phyloP scores from a whole-genome alignment of 352 stramenopile species.

The Globisporangium sylvaticum region DNA sequence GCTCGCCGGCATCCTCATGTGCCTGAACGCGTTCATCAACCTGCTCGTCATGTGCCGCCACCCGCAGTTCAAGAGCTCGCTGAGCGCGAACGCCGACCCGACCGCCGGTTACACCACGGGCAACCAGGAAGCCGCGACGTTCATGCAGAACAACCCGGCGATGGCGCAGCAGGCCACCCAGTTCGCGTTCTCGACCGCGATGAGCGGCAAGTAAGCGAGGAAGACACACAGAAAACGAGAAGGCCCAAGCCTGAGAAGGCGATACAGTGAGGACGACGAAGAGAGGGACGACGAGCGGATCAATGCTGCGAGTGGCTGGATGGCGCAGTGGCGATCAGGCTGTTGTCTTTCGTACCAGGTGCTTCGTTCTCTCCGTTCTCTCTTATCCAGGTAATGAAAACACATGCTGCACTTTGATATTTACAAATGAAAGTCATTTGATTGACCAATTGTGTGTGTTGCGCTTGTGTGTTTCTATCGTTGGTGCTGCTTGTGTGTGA shows the following conservation, averaged over 20 bases:
- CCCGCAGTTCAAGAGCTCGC: slow-evolving; percentile 79
- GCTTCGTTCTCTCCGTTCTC: not conserved
- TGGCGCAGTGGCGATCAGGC: not conserved
- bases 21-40: slow-evolving; percentile 85
- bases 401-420: not conserved
- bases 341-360: not conserved
- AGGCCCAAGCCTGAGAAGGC: not conserved
- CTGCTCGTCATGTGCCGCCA: slow-evolving; percentile 85
- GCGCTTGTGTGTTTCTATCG: not conserved
- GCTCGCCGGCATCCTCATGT: slow-evolving; percentile 78
- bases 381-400: not conserved
- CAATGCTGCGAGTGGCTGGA: not conserved
- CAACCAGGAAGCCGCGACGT: slow-evolving; percentile 76
- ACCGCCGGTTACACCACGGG: slow-evolving; percentile 76
- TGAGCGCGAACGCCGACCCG: slow-evolving; percentile 69
- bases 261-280: not conserved
- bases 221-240: not conserved
- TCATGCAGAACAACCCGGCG: slow-evolving; percentile 79
- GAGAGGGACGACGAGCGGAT: not conserved
- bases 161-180: slow-evolving; percentile 73
- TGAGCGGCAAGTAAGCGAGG: slow-evolving; percentile 14
- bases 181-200: slow-evolving; percentile 68
- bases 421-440: not conserved
- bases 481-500: not conserved
- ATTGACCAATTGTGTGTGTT: not conserved